Percentiles rank a stretch among this genome's conserved stretches.
Evolutionary conservation across 441 rosid genomes (phyloP).

Genomic region (Mallotus repandus): DNA sequence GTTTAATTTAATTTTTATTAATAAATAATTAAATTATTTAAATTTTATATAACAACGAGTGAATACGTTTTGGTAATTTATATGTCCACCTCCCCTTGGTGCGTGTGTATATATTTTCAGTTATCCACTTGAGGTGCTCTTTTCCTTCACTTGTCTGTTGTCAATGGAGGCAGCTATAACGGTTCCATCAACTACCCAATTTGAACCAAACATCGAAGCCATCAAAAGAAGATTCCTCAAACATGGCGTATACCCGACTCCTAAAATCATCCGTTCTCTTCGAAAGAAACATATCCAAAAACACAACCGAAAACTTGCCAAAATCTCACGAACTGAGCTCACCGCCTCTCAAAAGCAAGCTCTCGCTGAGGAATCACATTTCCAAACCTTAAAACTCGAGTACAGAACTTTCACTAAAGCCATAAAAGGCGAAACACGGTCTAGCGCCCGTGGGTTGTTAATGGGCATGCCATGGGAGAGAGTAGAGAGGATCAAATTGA

Average conservation of each 20-base stretch:
- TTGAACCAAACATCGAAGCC: constrained; percentile 61
- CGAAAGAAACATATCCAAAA: constrained; percentile 78
- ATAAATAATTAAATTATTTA: too few relatives aligned
- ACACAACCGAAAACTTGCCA: constrained; percentile 59
- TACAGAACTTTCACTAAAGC: constrained; percentile 58
- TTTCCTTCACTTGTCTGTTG: neutral
- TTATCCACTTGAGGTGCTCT: neutral
- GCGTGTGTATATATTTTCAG: too few relatives aligned
- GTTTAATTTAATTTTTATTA: too few relatives aligned
- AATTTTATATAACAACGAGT: too few relatives aligned
- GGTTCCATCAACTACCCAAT: constrained; percentile 35
- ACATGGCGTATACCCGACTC: constrained; percentile 64
- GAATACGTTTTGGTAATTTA: too few relatives aligned
- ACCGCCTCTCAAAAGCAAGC: constrained; percentile 43
- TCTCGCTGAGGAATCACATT: constrained; percentile 54
- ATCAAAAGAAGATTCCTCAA: constrained; percentile 57
- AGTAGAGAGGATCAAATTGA: constrained; percentile 54
- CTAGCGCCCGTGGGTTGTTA: constrained; percentile 28
- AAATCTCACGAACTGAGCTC: constrained; percentile 37
- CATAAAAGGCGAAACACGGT: constrained; percentile 24
- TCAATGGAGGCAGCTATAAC: constrained; percentile 50
- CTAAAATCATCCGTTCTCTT: constrained; percentile 66
- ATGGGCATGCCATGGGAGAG: constrained; percentile 93
- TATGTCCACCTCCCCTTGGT: too few relatives aligned
- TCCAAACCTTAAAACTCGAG: constrained; percentile 51